Conservation (phyloP, 148 eudicot species). For the Rhododendron vialii region DNA sequence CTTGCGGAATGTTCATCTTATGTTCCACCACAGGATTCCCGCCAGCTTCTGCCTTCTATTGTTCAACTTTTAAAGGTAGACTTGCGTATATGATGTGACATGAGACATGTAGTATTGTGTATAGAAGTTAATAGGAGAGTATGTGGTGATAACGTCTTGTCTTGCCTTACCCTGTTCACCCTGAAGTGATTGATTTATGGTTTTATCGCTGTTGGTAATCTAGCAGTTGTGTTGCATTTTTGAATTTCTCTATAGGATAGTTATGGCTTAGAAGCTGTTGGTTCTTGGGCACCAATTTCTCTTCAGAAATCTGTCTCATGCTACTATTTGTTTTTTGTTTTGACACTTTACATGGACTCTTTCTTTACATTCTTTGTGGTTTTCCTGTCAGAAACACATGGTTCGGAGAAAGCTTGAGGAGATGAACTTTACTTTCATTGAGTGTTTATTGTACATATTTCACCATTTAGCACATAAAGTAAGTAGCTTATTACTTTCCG, state of each 20-base stretch:
- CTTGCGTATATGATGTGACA: background rate
- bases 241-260: background rate
- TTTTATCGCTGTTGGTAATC: background rate
- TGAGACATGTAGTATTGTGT: background rate
- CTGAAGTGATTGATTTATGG: background rate
- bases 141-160: background rate
- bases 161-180: background rate
- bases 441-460: constrained; percentile 77
- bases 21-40: constrained; percentile 73
- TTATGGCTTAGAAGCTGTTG: background rate
- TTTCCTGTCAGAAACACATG: constrained; percentile 71
- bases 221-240: background rate
- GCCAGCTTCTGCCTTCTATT: constrained; percentile 77
- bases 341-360: too few relatives aligned
- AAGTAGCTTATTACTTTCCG: constrained; percentile 15
- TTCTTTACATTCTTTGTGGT: constrained; percentile 4
- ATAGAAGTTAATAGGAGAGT: background rate
- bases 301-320: background rate
- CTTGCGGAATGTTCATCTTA: constrained; percentile 84
- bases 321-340: background rate
- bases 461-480: constrained; percentile 97
- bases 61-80: constrained; percentile 90
- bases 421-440: constrained; percentile 72
- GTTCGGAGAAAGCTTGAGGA: constrained; percentile 74
- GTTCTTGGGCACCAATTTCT: background rate